Conservation (phyloP, 2,329 filamentous ascomycete species). For the Chalaropsis ovoidea region DNA sequence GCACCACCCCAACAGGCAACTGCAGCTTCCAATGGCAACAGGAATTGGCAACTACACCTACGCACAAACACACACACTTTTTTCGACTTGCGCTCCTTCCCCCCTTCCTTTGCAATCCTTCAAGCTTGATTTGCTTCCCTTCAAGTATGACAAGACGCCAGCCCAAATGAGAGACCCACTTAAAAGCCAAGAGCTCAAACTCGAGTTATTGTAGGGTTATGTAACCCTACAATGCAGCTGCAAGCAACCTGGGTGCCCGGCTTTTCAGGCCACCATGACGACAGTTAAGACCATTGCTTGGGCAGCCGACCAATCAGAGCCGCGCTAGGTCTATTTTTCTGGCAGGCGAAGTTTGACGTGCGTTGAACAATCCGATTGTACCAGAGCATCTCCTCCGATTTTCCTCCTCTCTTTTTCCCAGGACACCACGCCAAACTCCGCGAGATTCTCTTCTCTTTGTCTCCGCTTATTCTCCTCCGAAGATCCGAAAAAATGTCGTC, state of each 20-base stretch:
- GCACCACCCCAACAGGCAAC: not conserved
- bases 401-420: not conserved
- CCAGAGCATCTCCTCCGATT: not conserved
- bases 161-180: not conserved
- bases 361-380: not conserved
- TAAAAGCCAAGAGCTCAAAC: too few relatives aligned
- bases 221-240: not conserved
- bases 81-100: not conserved
- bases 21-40: not conserved
- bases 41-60: not conserved
- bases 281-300: not conserved
- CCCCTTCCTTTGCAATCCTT: not conserved
- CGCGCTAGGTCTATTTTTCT: constrained; percentile 14
- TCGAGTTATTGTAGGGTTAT: not conserved
- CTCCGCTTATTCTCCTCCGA: not conserved
- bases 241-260: constrained; percentile 13
- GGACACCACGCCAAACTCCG: not conserved
- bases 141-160: not conserved
- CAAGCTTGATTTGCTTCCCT: not conserved
- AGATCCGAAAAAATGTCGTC: constrained; percentile 41
- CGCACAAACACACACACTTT: not conserved
- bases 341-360: not conserved
- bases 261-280: constrained; percentile 20
- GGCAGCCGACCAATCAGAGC: constrained; percentile 20
- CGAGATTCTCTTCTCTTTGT: not conserved